Evolutionary conservation across 108 stramenopile genomes (phyloP), one percentile per base, ranked within the genome.

Genomic region (Skeletonema marinoi): DNA sequence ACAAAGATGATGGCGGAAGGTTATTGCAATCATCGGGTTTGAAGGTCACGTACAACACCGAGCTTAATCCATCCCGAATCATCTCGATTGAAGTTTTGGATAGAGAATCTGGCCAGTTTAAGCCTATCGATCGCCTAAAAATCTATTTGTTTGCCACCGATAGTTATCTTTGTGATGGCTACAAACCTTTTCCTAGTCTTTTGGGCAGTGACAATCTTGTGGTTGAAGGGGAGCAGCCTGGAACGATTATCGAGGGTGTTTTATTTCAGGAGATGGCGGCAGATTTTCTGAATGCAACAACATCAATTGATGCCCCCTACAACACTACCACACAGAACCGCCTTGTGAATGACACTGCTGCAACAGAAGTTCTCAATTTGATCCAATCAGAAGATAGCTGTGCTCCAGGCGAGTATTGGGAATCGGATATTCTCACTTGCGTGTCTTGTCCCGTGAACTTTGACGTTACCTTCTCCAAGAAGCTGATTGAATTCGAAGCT

Each of bases 1-100:
- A 76, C 32, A 75, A 72, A 2, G 54, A 61, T 32, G 70, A 75
- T 48, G 85, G 85, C 6, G 85, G 66, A 25, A 68, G 78, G 21
- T 63, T 88, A 42, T 54, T 88, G 14, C 88, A 88, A 73, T 72
- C 84, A 14, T 88, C 88, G 25, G 87, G 87, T 8, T 60, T 88
- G 79, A 77, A 50, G 19, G 32, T 84, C 11, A 74, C 83, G 7
- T 88, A 86, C 76, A 88, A 88, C 64, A 81, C 76, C 30, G 14
- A 78, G 32, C 32, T 81, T 6, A 29, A 21, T 33, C 58, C 56
- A 30, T 59, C 71, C 29, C 32, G 80, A 2, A 46, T 85, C 16
- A 42, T 75, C 9, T 60, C 69, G 3, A 66, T 81, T 29, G 78
- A 88, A 11, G 60, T 88, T 1, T 74, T 61, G 68, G 66, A 88